Conservation (phyloP, 345 rosid species). For the Acer campestre region DNA sequence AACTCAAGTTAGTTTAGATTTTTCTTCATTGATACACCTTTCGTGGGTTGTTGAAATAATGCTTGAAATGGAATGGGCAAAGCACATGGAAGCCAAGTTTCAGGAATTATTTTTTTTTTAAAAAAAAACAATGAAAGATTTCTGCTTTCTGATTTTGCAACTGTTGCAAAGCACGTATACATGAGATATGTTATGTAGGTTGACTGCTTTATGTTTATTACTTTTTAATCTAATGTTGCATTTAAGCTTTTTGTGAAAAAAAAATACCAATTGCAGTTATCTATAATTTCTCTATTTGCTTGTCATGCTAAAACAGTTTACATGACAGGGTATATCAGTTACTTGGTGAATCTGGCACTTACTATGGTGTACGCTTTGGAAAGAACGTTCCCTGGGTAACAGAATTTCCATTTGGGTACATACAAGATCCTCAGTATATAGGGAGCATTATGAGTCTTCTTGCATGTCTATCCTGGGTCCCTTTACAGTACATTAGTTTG, state of each 20-base stretch:
- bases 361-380: conserved; percentile 87
- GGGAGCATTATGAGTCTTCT: conserved; percentile 85
- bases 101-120: too few relatives aligned
- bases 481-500: conserved; percentile 72
- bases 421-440: conserved; percentile 88
- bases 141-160: conserved; percentile 4
- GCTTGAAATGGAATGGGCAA: neutral
- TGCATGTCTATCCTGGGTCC: conserved; percentile 77
- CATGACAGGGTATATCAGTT: conserved; percentile 76
- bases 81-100: neutral
- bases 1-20: neutral
- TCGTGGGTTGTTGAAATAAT: neutral
- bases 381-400: conserved; percentile 82
- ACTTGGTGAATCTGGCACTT: conserved; percentile 91
- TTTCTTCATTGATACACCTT: neutral
- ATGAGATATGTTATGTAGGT: neutral
- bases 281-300: neutral
- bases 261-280: neutral
- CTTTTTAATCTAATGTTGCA: conserved; percentile 2
- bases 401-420: conserved; percentile 83
- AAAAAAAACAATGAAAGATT: neutral
- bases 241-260: neutral
- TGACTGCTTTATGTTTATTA: neutral
- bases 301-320: conserved; percentile 6
- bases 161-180: neutral